Base-by-base conservation (phyloP, 192 early-diverging fungal species). In the Backusella mclennaniae region DNA sequence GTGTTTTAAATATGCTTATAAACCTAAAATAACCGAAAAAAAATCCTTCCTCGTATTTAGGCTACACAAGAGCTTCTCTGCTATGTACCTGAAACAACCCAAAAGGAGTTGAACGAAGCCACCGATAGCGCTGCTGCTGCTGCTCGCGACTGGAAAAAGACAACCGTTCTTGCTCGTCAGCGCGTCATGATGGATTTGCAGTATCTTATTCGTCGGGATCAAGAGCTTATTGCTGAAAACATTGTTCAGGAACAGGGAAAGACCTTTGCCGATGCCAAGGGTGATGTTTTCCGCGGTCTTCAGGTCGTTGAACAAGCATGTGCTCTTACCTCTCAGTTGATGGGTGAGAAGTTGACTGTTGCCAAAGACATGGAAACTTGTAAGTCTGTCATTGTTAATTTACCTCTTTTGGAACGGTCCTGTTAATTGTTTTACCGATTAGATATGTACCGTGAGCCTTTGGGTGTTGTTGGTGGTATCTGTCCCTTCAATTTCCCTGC, bases 401-500 rank as follows among this genome's bases (percentile, higher is more conserved):
- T n/a, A 49, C 44, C 66, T 49, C 42, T 59, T 33, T 70, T 36
- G 29, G n/a, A 49, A 19, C 11, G 4, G 0, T 6, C 2, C 35
- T 44, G 12, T 53, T 29, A 35, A 52, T 52, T 66, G n/a, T 44
- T 29, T 44, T 68, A 35, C 42, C 38, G 19, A 21, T 12, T 67
- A 82, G 80, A 95, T 85, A 93, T 93, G 11, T 92, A 95, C 73
- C 92, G 96, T 39, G 94, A 97, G 82, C 97, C 97, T 29, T 84
- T 94, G 23, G 97, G 97, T 74, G 97, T 98, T 35, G 92, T 94
- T 59, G 96, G 90, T 42, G 97, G 97, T 69, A 97, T 98, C 74
- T 92, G 91, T 76, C 96, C 97, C 56, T 98, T 98, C 89, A 98
- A 98, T 83, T 98, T 98, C 84, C 97, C 97, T 4, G 97, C 96